Conservation (phyloP, 83 land plant species). For the Picea mariana region DNA sequence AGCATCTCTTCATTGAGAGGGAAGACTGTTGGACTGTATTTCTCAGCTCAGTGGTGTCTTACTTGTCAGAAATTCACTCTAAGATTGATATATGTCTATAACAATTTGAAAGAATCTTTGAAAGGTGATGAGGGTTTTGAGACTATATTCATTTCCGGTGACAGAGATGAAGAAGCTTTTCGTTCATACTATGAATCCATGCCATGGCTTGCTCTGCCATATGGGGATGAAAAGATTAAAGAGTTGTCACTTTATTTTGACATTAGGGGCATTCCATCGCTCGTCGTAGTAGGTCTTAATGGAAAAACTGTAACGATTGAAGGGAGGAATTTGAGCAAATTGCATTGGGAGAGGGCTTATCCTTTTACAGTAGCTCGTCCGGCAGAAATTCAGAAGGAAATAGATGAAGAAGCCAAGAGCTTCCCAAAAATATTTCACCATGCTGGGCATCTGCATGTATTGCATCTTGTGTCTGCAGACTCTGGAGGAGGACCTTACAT, state of each 20-base stretch:
- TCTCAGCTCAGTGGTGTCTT: constrained; percentile 68
- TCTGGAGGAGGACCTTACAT: constrained; percentile 57
- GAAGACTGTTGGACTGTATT: constrained; percentile 66
- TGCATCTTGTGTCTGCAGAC: constrained; percentile 24
- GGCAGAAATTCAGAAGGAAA: constrained; percentile 25
- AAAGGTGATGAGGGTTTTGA: constrained; percentile 44
- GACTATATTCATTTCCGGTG: constrained; percentile 56
- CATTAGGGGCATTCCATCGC: constrained; percentile 45
- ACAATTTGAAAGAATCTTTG: constrained; percentile 44
- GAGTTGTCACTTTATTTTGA: constrained; percentile 41
- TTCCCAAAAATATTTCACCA: constrained; percentile 34
- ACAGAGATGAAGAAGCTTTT: constrained; percentile 51
- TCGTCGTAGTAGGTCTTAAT: constrained; percentile 57
- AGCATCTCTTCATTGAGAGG: constrained; percentile 43
- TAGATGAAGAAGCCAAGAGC: constrained; percentile 54
- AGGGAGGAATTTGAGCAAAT: constrained; percentile 45
- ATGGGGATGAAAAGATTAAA: constrained; percentile 28
- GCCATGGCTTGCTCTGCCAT: constrained; percentile 79
- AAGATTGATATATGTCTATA: constrained; percentile 45
- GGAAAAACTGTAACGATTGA: constrained; percentile 58
- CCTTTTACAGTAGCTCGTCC: constrained; percentile 49
- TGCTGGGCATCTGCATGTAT: constrained; percentile 44
- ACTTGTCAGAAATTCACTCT: constrained; percentile 64
- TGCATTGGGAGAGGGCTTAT: constrained; percentile 42
- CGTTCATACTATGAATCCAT: constrained; percentile 34